These are phyloP conservation scores for Rhododendron molle DNA, from an alignment of 148 eudicot genomes.

Conservation along the genomic window DNA sequence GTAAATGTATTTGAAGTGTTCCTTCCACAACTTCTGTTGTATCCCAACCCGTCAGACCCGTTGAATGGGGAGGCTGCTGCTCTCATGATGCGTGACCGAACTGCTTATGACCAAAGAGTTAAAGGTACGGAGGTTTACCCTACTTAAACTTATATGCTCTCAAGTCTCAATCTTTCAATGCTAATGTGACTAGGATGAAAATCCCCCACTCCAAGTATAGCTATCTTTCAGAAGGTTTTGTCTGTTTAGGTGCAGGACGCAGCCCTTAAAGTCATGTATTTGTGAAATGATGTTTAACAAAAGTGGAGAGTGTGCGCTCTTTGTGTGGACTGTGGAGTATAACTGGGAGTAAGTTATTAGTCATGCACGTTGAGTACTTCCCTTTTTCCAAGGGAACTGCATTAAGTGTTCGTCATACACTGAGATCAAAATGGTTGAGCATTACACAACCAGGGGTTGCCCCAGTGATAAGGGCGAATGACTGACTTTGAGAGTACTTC, in stretches of 20 bases:
- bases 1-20: conserved; percentile 92
- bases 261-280: background rate
- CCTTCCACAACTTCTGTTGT: conserved; percentile 93
- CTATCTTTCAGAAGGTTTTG: background rate
- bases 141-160: conserved; percentile 4
- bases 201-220: background rate
- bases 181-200: background rate
- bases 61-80: conserved; percentile 92
- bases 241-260: background rate
- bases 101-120: conserved; percentile 67
- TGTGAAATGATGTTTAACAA: background rate
- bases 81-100: conserved; percentile 74
- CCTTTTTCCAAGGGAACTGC: background rate
- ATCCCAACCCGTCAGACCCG: conserved; percentile 90
- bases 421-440: background rate
- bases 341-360: background rate
- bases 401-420: background rate
- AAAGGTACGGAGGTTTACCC: conserved; percentile 50
- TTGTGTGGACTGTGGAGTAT: background rate
- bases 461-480: too few relatives aligned
- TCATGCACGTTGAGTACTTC: background rate
- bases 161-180: background rate
- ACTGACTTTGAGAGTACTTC: too few relatives aligned
- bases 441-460: background rate
- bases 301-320: background rate